phyloP scores from a whole-genome alignment of 495 filamentous ascomycete genomes.

The Clavariopsis aquatica region DNA sequence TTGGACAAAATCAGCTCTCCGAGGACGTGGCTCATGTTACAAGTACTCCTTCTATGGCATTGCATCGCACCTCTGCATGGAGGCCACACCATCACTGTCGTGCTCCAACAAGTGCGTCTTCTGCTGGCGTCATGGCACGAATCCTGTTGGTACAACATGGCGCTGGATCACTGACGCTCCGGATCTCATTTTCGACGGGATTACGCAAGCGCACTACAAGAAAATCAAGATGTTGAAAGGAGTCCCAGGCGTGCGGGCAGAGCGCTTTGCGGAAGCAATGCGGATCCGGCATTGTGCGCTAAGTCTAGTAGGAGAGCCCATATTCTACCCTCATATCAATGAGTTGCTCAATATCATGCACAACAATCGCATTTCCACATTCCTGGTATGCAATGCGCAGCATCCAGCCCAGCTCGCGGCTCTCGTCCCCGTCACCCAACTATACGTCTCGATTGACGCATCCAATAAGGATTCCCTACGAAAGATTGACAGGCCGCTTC shows the following conservation, averaged over 20 bases:
- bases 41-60: slow-evolving; percentile 98
- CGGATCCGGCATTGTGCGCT: slow-evolving; percentile 89
- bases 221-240: slow-evolving; percentile 98
- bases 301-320: slow-evolving; percentile 88
- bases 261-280: slow-evolving; percentile 91
- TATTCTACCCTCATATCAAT: slow-evolving; percentile 98
- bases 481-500: slow-evolving; percentile 85
- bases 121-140: slow-evolving; percentile 97
- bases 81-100: slow-evolving; percentile 89
- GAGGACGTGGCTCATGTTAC: slow-evolving; percentile 93
- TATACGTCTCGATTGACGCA: slow-evolving; percentile 95
- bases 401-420: slow-evolving; percentile 87
- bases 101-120: slow-evolving; percentile 99
- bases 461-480: slow-evolving; percentile 84
- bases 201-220: slow-evolving; percentile 88
- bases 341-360: slow-evolving; percentile 81
- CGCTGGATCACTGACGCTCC: slow-evolving; percentile 92
- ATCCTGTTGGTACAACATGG: slow-evolving; percentile 95
- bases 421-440: slow-evolving; percentile 80
- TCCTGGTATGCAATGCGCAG: slow-evolving; percentile 97
- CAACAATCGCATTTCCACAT: slow-evolving; percentile 81
- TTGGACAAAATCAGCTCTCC: slow-evolving; percentile 97
- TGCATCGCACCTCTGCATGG: slow-evolving; percentile 94
- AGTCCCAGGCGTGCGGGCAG: slow-evolving; percentile 86
- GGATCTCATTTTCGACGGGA: slow-evolving; percentile 81